These are phyloP conservation scores for Suhomyces pyralidae DNA, from an alignment of 805 yeast genomes.

Conservation along the genomic window DNA sequence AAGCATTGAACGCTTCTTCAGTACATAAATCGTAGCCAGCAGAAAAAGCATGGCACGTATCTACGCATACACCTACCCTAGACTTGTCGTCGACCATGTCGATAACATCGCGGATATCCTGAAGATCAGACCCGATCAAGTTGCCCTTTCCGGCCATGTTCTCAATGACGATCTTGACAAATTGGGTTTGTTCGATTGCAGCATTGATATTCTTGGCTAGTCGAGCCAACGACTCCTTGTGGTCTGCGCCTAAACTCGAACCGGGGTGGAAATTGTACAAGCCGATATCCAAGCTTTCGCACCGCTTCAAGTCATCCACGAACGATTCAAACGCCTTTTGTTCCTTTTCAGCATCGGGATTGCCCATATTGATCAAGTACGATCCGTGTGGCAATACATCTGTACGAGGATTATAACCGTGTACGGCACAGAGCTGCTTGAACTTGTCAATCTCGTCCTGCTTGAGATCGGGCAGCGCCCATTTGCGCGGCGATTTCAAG, in stretches of 20 bases:
- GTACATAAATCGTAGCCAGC: slow-evolving; percentile 89
- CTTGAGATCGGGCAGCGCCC: slow-evolving; percentile 80
- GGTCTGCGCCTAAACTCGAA: slow-evolving; percentile 71
- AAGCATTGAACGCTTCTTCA: slow-evolving; percentile 52
- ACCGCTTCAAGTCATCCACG: slow-evolving; percentile 80
- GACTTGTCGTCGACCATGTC: slow-evolving; percentile 72
- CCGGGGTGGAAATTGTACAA: slow-evolving; percentile 93
- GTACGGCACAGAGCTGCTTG: slow-evolving; percentile 55
- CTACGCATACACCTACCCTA: slow-evolving; percentile 94
- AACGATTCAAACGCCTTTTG: slow-evolving; percentile 73
- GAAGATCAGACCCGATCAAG: slow-evolving; percentile 75
- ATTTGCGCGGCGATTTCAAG: slow-evolving; percentile 82
- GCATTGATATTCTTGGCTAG: slow-evolving; percentile 77
- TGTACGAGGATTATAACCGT: slow-evolving; percentile 67
- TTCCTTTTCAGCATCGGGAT: slow-evolving; percentile 80
- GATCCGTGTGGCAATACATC: slow-evolving; percentile 94
- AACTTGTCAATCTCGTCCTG: slow-evolving; percentile 68
- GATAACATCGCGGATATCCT: slow-evolving; percentile 75
- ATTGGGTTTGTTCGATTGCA: slow-evolving; percentile 69
- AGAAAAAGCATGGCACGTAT: slow-evolving; percentile 94
- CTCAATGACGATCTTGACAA: slow-evolving; percentile 86
- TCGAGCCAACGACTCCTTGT: slow-evolving; percentile 56
- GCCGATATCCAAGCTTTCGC: slow-evolving; percentile 83
- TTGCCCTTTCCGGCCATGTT: slow-evolving; percentile 98
- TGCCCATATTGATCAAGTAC: slow-evolving; percentile 87